phyloP scores from a whole-genome alignment of 2,329 filamentous ascomycete genomes.

The Fusarium sp. region DNA sequence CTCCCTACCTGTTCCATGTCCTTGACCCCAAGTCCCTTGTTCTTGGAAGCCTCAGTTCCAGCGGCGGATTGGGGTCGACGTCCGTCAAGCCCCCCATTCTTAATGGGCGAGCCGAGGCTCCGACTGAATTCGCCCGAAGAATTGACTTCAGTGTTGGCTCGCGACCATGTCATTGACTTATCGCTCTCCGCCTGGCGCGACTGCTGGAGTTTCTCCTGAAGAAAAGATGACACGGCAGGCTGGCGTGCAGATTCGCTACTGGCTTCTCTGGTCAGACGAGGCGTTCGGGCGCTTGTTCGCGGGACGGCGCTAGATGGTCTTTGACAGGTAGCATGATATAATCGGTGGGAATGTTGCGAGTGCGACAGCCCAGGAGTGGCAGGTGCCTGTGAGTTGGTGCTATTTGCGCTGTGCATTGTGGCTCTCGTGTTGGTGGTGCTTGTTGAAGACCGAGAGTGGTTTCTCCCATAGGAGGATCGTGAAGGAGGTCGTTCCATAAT shows the following conservation, averaged over 20 bases:
- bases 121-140: conserved; percentile 54
- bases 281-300: conserved; percentile 54
- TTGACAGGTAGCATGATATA: conserved; percentile 54
- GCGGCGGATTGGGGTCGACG: conserved; percentile 58
- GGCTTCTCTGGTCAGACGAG: conserved; percentile 56
- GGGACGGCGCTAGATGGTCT: conserved; percentile 48
- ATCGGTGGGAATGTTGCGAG: conserved; percentile 53
- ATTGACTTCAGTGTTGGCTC: conserved; percentile 53
- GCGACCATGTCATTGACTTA: conserved; percentile 50
- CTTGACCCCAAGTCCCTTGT: conserved; percentile 70
- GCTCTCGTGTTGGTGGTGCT: conserved; percentile 56
- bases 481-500: conserved; percentile 49
- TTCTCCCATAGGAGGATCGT: conserved; percentile 53
- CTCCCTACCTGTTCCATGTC: conserved; percentile 74
- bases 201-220: conserved; percentile 66
- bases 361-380: conserved; percentile 51
- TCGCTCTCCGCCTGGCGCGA: conserved; percentile 63
- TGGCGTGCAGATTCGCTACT: conserved; percentile 56
- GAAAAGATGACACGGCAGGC: conserved; percentile 60
- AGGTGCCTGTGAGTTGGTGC: conserved; percentile 55
- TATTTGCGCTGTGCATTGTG: conserved; percentile 56
- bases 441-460: conserved; percentile 59
- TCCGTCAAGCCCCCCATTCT: conserved; percentile 49
- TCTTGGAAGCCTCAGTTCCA: conserved; percentile 55
- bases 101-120: conserved; percentile 55